A percentile compares a stretch with the other conserved stretches of the same genome.
Evolutionary conservation across 2,329 filamentous ascomycete genomes (phyloP).

Genomic region (Microdochium trichocladiopsis): DNA sequence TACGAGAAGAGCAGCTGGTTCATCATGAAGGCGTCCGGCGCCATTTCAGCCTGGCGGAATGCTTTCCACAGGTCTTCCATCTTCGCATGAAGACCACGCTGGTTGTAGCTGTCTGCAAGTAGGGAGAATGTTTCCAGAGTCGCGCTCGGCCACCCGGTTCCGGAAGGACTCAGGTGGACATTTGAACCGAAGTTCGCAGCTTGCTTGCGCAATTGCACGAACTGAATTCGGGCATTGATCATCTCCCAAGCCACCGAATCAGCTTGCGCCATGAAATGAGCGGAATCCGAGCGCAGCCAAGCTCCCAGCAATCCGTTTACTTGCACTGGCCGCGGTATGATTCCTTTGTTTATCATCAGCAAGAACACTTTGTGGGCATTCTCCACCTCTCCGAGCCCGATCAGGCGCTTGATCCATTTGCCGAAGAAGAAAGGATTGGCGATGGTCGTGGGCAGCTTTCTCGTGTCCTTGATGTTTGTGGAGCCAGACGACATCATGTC

Average conservation of each 20-base stretch:
- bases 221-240: slow-evolving; percentile 61
- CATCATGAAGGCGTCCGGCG: slow-evolving; percentile 67
- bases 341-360: slow-evolving; percentile 64
- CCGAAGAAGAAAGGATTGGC: slow-evolving; percentile 77
- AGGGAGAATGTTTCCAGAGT: slow-evolving; percentile 74
- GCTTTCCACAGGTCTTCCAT: slow-evolving; percentile 56
- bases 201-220: slow-evolving; percentile 44
- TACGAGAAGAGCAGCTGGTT: slow-evolving; percentile 69
- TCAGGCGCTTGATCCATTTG: slow-evolving; percentile 81
- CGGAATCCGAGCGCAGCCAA: slow-evolving; percentile 60
- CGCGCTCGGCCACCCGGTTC: slow-evolving; percentile 43
- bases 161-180: slow-evolving; percentile 21
- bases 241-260: slow-evolving; percentile 69
- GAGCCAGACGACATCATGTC: slow-evolving; percentile 75
- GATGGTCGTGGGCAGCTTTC: slow-evolving; percentile 38
- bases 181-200: slow-evolving; percentile 13
- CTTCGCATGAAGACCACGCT: slow-evolving; percentile 48
- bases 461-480: slow-evolving; percentile 36
- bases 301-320: slow-evolving; percentile 77
- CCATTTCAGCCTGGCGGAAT: slow-evolving; percentile 56
- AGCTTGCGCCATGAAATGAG: slow-evolving; percentile 49
- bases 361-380: slow-evolving; percentile 67
- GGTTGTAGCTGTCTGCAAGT: slow-evolving; percentile 64
- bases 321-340: slow-evolving; percentile 65
- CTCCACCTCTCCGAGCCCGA: slow-evolving; percentile 63